A percentile compares a stretch with the other conserved stretches of the same genome.
Evolutionary conservation across 495 filamentous ascomycete species (phyloP).

Genomic region (Hypomontagnella monticulosa): DNA sequence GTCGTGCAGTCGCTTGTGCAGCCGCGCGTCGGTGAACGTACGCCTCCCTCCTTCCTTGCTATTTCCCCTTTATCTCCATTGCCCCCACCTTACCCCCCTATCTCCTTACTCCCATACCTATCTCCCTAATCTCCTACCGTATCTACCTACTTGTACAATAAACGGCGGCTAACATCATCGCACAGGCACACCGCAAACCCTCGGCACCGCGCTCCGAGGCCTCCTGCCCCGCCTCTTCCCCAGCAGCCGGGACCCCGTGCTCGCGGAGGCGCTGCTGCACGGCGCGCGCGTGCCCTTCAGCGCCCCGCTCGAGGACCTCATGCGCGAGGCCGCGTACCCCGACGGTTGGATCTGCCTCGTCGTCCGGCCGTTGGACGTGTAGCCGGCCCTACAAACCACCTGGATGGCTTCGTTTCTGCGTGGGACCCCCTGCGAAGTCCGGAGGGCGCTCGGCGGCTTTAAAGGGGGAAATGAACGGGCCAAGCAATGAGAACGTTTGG

Average conservation of each 20-base stretch:
- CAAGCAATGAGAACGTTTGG: background rate
- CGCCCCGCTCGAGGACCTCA: conserved; percentile 85
- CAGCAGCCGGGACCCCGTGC: conserved; percentile 81
- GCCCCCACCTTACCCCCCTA: background rate
- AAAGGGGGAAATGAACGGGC: no score
- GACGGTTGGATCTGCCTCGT: conserved; percentile 93
- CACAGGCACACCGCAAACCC: conserved; percentile 68
- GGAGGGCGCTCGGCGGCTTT: no score
- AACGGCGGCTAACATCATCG: background rate
- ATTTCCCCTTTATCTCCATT: background rate
- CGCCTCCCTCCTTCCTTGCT: conserved; percentile 36
- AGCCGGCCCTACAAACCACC: no score
- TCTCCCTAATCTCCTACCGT: conserved; percentile 15
- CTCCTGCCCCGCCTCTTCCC: conserved; percentile 88
- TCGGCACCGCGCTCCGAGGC: conserved; percentile 80
- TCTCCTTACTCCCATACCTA: background rate
- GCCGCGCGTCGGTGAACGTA: conserved; percentile 55
- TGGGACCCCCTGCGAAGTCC: no score
- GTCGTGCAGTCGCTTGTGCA: conserved; percentile 75
- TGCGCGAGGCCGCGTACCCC: conserved; percentile 81
- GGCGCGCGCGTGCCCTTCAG: conserved; percentile 84
- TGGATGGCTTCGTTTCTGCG: no score
- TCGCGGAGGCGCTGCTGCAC: conserved; percentile 91
- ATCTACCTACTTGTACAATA: no score
- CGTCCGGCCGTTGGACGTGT: conserved; percentile 60